Conservation (phyloP, 164 flowering plant species). For the Stephania japonica region DNA sequence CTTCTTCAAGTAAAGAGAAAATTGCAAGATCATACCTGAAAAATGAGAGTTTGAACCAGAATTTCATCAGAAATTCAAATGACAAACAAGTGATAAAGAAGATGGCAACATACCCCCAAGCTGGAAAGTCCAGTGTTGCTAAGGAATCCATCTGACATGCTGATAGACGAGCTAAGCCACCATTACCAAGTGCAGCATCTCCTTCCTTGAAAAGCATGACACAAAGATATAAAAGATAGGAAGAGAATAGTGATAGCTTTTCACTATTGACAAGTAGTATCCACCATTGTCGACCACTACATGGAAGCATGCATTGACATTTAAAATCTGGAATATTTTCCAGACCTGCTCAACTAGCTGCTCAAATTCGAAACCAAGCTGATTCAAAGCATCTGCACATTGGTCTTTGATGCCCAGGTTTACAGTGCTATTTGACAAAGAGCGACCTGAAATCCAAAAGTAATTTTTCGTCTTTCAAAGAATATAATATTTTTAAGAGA, state of each 20-base stretch:
- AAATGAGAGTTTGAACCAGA: not conserved
- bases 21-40: too few relatives aligned
- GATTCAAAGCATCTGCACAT: constrained; percentile 43
- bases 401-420: constrained; percentile 49
- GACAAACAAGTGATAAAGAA: not conserved
- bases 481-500: not conserved
- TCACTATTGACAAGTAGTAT: not conserved
- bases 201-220: constrained; percentile 37
- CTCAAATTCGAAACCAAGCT: constrained; percentile 52
- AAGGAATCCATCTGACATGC: constrained; percentile 57
- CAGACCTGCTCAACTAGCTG: constrained; percentile 53
- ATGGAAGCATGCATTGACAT: not conserved
- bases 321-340: not conserved
- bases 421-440: constrained; percentile 45
- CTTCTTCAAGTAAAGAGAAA: too few relatives aligned
- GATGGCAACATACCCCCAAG: constrained; percentile 36
- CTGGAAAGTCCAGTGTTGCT: constrained; percentile 55
- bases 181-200: constrained; percentile 64
- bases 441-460: constrained; percentile 36
- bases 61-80: not conserved
- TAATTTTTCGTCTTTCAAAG: not conserved
- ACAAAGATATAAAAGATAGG: constrained; percentile 5
- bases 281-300: not conserved
- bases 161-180: constrained; percentile 58
- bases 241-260: not conserved